Conservation (phyloP, 129 eudicot species). For the Chrysanthemum lavandulifolium region DNA sequence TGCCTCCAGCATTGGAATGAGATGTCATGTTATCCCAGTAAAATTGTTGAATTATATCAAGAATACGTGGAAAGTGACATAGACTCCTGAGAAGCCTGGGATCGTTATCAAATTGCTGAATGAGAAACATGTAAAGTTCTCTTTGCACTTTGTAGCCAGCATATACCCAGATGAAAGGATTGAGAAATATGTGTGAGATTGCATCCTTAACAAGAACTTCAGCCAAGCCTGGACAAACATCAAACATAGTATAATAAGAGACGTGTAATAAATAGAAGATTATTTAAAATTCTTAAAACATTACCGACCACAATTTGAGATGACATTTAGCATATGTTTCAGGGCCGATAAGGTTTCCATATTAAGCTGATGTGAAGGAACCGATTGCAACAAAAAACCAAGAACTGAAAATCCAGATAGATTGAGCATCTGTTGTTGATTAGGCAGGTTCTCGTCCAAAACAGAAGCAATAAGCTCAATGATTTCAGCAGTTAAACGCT, state of each 20-base stretch:
- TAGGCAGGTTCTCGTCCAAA: conserved; percentile 85
- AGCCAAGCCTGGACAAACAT: conserved; percentile 66
- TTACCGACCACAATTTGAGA: conserved; percentile 68
- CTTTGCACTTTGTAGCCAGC: conserved; percentile 86
- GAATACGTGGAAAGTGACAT: conserved; percentile 86
- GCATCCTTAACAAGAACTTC: conserved; percentile 91
- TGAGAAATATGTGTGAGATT: conserved; percentile 76
- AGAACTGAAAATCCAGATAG: conserved; percentile 90
- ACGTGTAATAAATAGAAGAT: conserved; percentile 7
- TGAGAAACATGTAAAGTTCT: conserved; percentile 91
- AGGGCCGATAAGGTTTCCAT: conserved; percentile 84
- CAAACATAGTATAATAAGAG: conserved; percentile 21
- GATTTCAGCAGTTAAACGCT: conserved; percentile 84
- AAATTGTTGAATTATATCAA: conserved; percentile 75
- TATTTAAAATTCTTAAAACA: conserved; percentile 1
- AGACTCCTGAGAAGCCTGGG: conserved; percentile 80
- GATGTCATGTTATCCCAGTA: conserved; percentile 60
- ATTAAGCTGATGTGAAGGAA: conserved; percentile 82
- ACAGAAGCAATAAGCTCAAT: conserved; percentile 91
- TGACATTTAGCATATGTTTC: conserved; percentile 76
- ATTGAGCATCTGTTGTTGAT: conserved; percentile 95
- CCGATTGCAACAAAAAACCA: conserved; percentile 78
- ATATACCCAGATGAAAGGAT: conserved; percentile 82
- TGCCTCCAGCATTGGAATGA: conserved; percentile 43
- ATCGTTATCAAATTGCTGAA: conserved; percentile 91